Evolutionary conservation across 2,329 filamentous ascomycete genomes (phyloP).

Genomic region (Diplodia mutila): DNA sequence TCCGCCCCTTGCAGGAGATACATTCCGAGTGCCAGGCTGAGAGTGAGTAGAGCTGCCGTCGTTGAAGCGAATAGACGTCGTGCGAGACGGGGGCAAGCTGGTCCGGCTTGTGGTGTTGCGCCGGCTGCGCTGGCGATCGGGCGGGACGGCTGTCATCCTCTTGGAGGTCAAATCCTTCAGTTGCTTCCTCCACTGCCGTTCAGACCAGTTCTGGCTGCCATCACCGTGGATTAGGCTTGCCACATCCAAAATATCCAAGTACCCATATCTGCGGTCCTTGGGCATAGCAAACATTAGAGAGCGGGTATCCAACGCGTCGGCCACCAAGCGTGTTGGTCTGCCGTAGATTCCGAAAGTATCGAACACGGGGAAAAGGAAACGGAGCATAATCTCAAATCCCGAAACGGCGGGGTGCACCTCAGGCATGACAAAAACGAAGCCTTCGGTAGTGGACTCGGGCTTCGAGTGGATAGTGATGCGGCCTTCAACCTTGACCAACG

Average conservation of each 20-base stretch:
- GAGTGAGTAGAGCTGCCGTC: constrained; percentile 48
- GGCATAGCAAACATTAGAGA: constrained; percentile 99
- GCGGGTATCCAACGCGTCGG: constrained; percentile 81
- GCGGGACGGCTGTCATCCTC: constrained; percentile 63
- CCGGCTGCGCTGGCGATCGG: constrained; percentile 30
- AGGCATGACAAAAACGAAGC: constrained; percentile 98
- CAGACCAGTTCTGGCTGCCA: constrained; percentile 76
- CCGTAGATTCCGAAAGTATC: constrained; percentile 93
- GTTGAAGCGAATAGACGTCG: constrained; percentile 47
- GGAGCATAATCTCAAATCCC: constrained; percentile 93
- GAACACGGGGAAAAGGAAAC: constrained; percentile 90
- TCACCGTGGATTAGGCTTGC: constrained; percentile 76
- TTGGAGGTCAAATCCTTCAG: constrained; percentile 86
- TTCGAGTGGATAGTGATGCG: constrained; percentile 83
- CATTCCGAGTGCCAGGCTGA: constrained; percentile 49
- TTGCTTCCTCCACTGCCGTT: constrained; percentile 85
- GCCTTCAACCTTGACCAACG: constrained; percentile 90
- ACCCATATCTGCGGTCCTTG: constrained; percentile 82
- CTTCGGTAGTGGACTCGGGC: constrained; percentile 78
- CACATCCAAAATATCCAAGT: constrained; percentile 87
- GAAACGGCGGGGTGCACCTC: constrained; percentile 89
- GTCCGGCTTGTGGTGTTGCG: constrained; percentile 50
- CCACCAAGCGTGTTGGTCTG: constrained; percentile 80
- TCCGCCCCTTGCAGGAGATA: constrained; percentile 44
- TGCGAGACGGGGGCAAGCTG: constrained; percentile 41